Evolutionary conservation across 2,329 filamentous ascomycete species (phyloP), one percentile per base, ranked within the genome.

Genomic region (Ophiostoma ips): DNA sequence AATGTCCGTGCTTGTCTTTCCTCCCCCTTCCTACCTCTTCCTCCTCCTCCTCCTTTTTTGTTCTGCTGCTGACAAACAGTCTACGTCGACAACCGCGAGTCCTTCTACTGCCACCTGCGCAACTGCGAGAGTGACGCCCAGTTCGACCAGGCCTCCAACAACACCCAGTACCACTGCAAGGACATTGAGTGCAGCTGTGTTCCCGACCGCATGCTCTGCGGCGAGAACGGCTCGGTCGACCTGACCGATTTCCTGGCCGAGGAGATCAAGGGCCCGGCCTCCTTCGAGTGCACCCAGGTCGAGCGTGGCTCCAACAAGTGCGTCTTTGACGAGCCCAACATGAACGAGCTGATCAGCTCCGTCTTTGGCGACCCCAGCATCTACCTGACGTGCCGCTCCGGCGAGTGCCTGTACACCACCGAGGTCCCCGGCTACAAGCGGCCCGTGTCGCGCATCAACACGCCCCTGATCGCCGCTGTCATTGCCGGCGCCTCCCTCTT

Each of bases 351-450:
- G 56, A 95, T 96, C 57, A 83, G 81, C 50, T 78, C 74, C 50
- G 79, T 98, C 58, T 96, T 98, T 62, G 92, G 90, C 35, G 94
- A 98, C 61, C 75, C 81, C 49, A 95, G 84, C 62, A 98, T 98
- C 60, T 76, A 83, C 46, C 70, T 98, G 41, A 74, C 79, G 24
- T 98, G 92, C 60, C 72, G 80, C 53, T 78, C 89, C 21, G 92
- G 92, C 53, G 92, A 98, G 68, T 98, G 92, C 70, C 70, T 98
- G 33, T 89, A 95, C 65, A 79, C 84, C 62, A 95, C 89, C 6
- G 85, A 96, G 60, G 82, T 96, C 7, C 92, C 92, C 15, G 92
- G 94, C 16, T 98, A 94, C 61, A 75, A 84, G 57, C 77, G 84
- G 18, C 88, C 90, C 1, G 76, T 95, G 53, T 95, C 95, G 69